Conservation (phyloP, 2,329 filamentous ascomycete genomes). For the Trichoderma polysporum region DNA sequence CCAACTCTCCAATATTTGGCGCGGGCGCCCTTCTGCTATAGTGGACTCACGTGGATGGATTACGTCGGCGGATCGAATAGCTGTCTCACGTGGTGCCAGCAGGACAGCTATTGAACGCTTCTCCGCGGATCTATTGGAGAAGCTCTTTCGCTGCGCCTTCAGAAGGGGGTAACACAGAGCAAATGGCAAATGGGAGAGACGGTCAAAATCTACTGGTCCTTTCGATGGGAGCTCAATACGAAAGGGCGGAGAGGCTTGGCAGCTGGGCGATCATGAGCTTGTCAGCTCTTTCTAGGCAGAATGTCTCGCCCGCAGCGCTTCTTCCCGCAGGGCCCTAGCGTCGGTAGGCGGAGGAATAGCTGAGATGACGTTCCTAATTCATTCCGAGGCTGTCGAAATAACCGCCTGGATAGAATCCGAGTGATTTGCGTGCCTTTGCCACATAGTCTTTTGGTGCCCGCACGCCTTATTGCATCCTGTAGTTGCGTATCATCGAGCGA, state of each 20-base stretch:
- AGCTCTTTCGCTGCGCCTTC: not conserved
- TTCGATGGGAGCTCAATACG: not conserved
- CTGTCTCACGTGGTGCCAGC: slow-evolving; percentile 15
- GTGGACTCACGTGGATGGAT: slow-evolving; percentile 18
- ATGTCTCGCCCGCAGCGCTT: not conserved
- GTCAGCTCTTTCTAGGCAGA: not conserved
- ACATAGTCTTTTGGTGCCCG: not conserved
- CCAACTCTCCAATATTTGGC: not conserved
- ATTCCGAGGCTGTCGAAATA: not conserved
- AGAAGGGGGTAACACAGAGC: not conserved
- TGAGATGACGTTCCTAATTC: not conserved
- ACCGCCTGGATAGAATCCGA: not conserved
- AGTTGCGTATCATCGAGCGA: not conserved
- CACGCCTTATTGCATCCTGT: not conserved
- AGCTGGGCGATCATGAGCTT: not conserved
- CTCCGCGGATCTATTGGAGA: slow-evolving; percentile 10
- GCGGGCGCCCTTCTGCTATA: not conserved
- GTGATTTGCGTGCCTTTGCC: not conserved
- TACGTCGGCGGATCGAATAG: slow-evolving; percentile 8
- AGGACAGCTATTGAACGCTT: not conserved
- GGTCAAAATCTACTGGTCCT: not conserved
- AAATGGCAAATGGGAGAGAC: not conserved
- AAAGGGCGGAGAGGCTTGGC: not conserved
- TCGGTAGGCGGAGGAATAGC: not conserved
- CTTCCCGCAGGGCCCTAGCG: not conserved